Conservation (phyloP, 2,329 filamentous ascomycete genomes). For the Diaporthe nobilis region DNA sequence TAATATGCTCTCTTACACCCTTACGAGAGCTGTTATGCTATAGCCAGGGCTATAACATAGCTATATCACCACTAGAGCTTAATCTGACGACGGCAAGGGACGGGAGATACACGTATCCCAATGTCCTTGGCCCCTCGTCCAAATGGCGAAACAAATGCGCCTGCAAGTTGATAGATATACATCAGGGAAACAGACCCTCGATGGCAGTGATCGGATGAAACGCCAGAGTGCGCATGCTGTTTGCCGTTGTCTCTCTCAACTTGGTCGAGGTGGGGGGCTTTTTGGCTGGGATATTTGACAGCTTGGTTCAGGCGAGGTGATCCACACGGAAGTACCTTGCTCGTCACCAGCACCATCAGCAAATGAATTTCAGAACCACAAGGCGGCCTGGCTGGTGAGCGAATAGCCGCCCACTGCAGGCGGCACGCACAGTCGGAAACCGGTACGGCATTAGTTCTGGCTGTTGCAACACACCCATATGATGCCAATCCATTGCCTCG, state of each 20-base stretch:
- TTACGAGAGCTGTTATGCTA: not conserved
- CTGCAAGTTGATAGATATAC: not conserved
- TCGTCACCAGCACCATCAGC: not conserved
- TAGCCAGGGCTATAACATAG: constrained; percentile 21
- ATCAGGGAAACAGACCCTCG: constrained; percentile 20
- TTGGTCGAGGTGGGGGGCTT: not conserved
- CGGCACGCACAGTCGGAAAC: constrained; percentile 19
- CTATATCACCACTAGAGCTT: constrained; percentile 24
- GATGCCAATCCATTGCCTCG: not conserved
- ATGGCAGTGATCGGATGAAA: constrained; percentile 35
- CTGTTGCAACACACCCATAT: not conserved
- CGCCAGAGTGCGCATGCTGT: not conserved
- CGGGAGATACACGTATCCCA: constrained; percentile 10
- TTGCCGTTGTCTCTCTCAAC: constrained; percentile 8
- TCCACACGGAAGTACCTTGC: not conserved
- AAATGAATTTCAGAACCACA: not conserved
- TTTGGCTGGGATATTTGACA: not conserved
- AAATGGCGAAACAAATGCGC: constrained; percentile 22
- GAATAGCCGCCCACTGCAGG: constrained; percentile 14
- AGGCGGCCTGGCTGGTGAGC: not conserved
- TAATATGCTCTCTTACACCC: constrained; percentile 20
- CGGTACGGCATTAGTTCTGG: constrained; percentile 10
- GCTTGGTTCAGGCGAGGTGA: constrained; percentile 1
- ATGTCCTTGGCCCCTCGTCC: not conserved
- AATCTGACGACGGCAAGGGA: constrained; percentile 33